These are phyloP conservation scores for Rossbeevera mucosa DNA, from an alignment of 768 basidiomycete species.

Conservation along the genomic window DNA sequence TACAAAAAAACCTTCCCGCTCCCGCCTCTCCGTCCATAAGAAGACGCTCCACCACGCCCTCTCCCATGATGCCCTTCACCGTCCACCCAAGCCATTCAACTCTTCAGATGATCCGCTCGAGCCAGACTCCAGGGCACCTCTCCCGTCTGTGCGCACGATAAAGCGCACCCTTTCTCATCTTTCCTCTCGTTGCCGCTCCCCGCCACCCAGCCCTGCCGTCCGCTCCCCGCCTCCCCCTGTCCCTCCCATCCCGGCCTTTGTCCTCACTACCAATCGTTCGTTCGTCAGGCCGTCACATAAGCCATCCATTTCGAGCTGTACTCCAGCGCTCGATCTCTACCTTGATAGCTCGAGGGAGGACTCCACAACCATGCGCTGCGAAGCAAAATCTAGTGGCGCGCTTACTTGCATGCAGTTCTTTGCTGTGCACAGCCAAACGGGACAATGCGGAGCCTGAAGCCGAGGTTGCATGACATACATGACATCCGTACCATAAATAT, in stretches of 20 bases:
- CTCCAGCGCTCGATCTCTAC: constrained; percentile 3
- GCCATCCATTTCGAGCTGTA: not conserved
- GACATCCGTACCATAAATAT: not conserved
- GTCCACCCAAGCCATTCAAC: constrained; percentile 19
- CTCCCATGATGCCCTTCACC: not conserved
- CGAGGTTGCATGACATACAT: not conserved
- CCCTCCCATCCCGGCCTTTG: constrained; percentile 49
- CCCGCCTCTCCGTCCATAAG: not conserved
- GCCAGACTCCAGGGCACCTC: not conserved
- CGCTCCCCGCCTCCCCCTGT: constrained; percentile 50
- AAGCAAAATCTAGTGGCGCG: constrained; percentile 20
- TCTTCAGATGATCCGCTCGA: constrained; percentile 17
- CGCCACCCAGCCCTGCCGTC: constrained; percentile 45
- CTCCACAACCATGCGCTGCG: constrained; percentile 1
- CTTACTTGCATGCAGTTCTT: constrained; percentile 52
- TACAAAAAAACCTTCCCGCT: not conserved
- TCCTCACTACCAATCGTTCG: constrained; percentile 33
- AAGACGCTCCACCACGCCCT: not conserved
- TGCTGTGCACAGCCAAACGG: constrained; percentile 36
- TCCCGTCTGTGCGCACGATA: constrained; percentile 17
- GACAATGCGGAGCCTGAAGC: constrained; percentile 13
- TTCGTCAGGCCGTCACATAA: constrained; percentile 21
- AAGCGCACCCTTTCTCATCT: constrained; percentile 29
- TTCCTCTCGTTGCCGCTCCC: constrained; percentile 43
- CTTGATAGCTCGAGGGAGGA: not conserved